Evolutionary conservation across 179 eudicot species (phyloP).

Genomic region (Silene vulgaris): DNA sequence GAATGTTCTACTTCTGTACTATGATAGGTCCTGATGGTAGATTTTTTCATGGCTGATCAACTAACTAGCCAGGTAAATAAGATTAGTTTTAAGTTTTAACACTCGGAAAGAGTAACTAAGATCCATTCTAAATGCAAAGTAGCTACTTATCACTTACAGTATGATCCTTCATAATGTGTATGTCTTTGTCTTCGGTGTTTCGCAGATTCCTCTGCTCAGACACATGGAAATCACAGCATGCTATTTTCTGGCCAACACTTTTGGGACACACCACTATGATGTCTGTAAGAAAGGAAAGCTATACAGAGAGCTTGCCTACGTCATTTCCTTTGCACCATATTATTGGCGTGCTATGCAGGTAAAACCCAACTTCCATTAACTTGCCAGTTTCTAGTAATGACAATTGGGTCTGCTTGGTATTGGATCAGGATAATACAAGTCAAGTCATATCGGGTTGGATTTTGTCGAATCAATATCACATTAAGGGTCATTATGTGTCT

Average conservation of each 20-base stretch:
- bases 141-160: background rate
- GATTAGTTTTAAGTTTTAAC: background rate
- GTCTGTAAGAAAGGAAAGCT: slow-evolving; percentile 64
- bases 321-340: slow-evolving; percentile 90
- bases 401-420: background rate
- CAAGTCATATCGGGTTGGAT: no score
- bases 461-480: no score
- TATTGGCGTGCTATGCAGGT: slow-evolving; percentile 99
- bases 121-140: background rate
- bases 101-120: background rate
- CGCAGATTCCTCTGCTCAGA: slow-evolving; percentile 72
- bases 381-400: background rate
- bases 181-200: background rate
- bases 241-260: slow-evolving; percentile 61
- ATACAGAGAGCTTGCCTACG: slow-evolving; percentile 72
- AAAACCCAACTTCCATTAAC: slow-evolving; percentile 1
- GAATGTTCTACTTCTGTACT: background rate
- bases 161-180: background rate
- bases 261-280: slow-evolving; percentile 53
- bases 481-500: no score
- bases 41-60: slow-evolving; percentile 99
- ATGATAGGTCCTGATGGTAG: slow-evolving; percentile 78
- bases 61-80: slow-evolving; percentile 84
- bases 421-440: background rate
- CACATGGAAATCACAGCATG: slow-evolving; percentile 80